phyloP scores from a whole-genome alignment of 495 filamentous ascomycete species.

The Cercophora scortea region DNA sequence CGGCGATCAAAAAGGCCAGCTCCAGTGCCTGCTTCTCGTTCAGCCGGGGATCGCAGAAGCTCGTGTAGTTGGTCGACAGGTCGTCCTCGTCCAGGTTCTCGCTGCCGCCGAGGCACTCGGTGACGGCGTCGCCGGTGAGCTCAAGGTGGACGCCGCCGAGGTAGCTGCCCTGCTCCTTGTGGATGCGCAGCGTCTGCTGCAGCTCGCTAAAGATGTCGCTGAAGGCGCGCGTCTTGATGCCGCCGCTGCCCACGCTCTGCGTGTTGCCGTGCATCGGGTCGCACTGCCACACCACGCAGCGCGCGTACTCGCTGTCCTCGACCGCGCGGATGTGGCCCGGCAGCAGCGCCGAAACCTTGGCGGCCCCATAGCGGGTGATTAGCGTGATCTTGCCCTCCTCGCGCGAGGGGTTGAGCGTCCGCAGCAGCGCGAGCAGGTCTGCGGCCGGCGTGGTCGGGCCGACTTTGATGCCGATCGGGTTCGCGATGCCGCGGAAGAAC shows the following conservation, averaged over 20 bases:
- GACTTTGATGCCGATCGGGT: slow-evolving; percentile 94
- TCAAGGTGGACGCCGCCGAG: slow-evolving; percentile 94
- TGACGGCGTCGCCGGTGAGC: slow-evolving; percentile 90
- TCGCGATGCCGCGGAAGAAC: slow-evolving; percentile 92
- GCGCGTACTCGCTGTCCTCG: slow-evolving; percentile 55
- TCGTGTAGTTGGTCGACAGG: slow-evolving; percentile 79
- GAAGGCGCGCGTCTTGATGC: slow-evolving; percentile 86
- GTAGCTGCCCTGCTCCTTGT: slow-evolving; percentile 71
- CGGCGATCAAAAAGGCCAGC: slow-evolving; percentile 87
- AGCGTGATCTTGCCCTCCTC: slow-evolving; percentile 90
- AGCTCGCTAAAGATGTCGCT: slow-evolving; percentile 79
- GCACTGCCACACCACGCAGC: slow-evolving; percentile 91
- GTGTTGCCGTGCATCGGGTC: slow-evolving; percentile 98
- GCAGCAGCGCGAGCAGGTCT: slow-evolving; percentile 69
- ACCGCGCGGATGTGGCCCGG: slow-evolving; percentile 83
- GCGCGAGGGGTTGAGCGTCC: slow-evolving; percentile 72
- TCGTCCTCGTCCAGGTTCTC: slow-evolving; percentile 83
- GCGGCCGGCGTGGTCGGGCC: slow-evolving; percentile 69
- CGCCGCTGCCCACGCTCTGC: slow-evolving; percentile 50
- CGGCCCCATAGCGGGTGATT: slow-evolving; percentile 87
- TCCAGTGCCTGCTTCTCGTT: slow-evolving; percentile 98
- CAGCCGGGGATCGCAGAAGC: slow-evolving; percentile 87
- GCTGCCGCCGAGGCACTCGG: slow-evolving; percentile 90
- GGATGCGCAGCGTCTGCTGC: slow-evolving; percentile 68
- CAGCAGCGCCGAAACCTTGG: slow-evolving; percentile 61